Conservation (phyloP, 495 filamentous ascomycete genomes). For the Neurospora terricola region DNA sequence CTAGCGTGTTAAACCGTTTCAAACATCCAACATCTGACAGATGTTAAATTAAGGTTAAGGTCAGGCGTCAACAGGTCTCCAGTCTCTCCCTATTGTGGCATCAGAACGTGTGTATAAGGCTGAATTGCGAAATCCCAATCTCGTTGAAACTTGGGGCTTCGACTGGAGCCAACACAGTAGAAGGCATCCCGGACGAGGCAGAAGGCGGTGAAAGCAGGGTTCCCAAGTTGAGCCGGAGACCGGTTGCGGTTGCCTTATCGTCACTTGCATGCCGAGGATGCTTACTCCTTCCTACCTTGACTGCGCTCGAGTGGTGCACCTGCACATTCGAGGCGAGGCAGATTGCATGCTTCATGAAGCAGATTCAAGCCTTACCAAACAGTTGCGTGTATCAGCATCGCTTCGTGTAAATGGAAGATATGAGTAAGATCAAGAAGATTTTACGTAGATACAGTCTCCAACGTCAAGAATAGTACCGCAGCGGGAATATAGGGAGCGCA, state of each 20-base stretch:
- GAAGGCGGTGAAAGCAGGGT: neutral
- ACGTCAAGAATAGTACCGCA: neutral
- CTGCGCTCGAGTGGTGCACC: neutral
- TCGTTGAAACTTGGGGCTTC: neutral
- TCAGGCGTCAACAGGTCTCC: neutral
- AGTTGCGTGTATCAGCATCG: neutral
- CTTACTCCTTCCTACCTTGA: neutral
- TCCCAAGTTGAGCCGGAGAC: neutral
- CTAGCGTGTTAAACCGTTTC: neutral
- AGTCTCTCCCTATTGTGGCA: neutral
- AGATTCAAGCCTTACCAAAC: neutral
- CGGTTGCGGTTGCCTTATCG: neutral
- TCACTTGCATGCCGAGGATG: neutral
- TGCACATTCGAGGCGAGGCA: neutral
- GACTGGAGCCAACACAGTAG: neutral
- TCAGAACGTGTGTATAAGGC: neutral
- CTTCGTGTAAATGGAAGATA: neutral
- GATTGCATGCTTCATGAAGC: neutral
- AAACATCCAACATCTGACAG: neutral
- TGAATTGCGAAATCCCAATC: neutral
- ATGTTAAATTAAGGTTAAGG: neutral
- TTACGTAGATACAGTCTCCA: neutral
- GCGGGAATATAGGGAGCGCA: too few relatives aligned
- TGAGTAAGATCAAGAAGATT: neutral
- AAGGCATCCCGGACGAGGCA: neutral